Conservation (phyloP, 2,329 filamentous ascomycete species). For the Exophiala alcalophila region DNA sequence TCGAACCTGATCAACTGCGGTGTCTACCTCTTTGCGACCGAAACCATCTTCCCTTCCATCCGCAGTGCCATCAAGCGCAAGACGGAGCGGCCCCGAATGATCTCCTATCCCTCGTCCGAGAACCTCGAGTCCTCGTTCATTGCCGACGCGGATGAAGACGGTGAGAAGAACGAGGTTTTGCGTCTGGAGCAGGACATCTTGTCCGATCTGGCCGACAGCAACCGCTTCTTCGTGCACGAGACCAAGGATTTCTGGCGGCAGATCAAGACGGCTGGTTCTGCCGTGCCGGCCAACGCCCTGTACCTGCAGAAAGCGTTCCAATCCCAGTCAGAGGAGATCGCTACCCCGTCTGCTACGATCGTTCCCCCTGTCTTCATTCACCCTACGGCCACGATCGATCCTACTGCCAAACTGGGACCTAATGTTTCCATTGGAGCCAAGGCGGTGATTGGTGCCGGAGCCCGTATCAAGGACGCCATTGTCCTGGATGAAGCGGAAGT, state of each 20-base stretch:
- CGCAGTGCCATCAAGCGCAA: constrained; percentile 92
- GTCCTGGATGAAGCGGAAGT: constrained; percentile 93
- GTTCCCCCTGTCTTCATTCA: constrained; percentile 94
- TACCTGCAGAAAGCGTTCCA: constrained; percentile 95
- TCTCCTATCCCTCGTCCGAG: constrained; percentile 94
- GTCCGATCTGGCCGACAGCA: constrained; percentile 90
- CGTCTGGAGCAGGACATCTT: constrained; percentile 96
- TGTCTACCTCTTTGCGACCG: constrained; percentile 94
- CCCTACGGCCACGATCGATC: constrained; percentile 83
- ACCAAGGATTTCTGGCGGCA: constrained; percentile 99
- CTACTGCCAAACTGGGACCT: constrained; percentile 91
- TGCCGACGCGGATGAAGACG: constrained; percentile 70
- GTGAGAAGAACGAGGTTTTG: constrained; percentile 77
- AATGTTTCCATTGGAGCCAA: constrained; percentile 96
- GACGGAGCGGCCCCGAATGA: constrained; percentile 81
- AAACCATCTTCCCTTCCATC: constrained; percentile 95
- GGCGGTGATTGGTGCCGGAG: constrained; percentile 77
- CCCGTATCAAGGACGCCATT: constrained; percentile 90
- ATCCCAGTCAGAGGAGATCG: constrained; percentile 74
- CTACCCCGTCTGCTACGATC: constrained; percentile 79
- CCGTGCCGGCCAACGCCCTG: constrained; percentile 91
- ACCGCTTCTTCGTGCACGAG: constrained; percentile 97
- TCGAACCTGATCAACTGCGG: constrained; percentile 99
- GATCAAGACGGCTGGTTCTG: constrained; percentile 98
- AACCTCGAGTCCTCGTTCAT: constrained; percentile 73